Conservation (phyloP, 345 rosid genomes). For the Eucalyptus dawsonii region DNA sequence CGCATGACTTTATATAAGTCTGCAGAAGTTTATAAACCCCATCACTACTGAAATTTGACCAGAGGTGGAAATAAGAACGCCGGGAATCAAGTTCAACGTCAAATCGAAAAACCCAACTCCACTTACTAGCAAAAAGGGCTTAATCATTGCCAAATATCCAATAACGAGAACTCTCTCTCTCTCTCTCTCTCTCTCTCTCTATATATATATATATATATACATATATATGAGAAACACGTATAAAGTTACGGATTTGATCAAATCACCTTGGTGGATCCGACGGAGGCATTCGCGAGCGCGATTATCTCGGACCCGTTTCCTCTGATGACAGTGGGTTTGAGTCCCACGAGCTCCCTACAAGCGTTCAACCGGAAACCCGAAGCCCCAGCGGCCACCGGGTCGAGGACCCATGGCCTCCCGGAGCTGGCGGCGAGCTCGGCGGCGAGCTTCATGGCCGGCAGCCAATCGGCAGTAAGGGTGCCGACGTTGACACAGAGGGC, state of each 20-base stretch:
- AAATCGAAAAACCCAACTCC: background rate
- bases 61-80: background rate
- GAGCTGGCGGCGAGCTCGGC: slow-evolving; percentile 27
- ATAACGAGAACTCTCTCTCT: background rate
- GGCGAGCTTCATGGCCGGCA: slow-evolving; percentile 71
- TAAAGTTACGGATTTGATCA: background rate
- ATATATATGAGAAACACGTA: background rate
- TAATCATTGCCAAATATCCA: background rate
- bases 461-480: slow-evolving; percentile 62
- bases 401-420: slow-evolving; percentile 79
- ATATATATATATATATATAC: no score
- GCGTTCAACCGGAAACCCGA: slow-evolving; percentile 57
- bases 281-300: slow-evolving; percentile 53
- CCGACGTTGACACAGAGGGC: slow-evolving; percentile 79
- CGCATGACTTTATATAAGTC: background rate
- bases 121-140: background rate
- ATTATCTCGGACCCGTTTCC: slow-evolving; percentile 88
- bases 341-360: slow-evolving; percentile 57
- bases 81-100: background rate
- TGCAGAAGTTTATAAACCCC: background rate
- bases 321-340: slow-evolving; percentile 59
- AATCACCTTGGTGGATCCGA: slow-evolving; percentile 41
- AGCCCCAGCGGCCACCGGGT: slow-evolving; percentile 87
- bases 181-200: background rate
- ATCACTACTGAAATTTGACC: background rate